Percentiles rank a stretch among this genome's conserved stretches.
Evolutionary conservation across 495 filamentous ascomycete genomes (phyloP).

Genomic region (Podospora fimiseda): DNA sequence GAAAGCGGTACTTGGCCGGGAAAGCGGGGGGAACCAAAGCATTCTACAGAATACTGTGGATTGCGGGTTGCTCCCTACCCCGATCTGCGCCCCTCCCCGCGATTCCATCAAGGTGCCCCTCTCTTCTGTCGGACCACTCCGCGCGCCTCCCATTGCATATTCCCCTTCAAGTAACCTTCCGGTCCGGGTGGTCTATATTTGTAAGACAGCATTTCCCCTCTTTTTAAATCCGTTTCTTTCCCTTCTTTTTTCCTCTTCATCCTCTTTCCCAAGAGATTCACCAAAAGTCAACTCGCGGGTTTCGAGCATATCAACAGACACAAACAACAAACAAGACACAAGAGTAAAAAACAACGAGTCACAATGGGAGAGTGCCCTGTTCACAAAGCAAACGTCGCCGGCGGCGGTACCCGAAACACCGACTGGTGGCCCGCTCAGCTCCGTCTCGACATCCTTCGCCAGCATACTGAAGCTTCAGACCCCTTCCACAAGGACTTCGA

Average conservation of each 20-base stretch:
- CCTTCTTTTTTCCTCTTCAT: neutral
- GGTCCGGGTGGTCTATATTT: too few relatives aligned
- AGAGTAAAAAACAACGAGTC: neutral
- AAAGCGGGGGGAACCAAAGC: neutral
- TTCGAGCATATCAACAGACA: too few relatives aligned
- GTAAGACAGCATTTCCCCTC: neutral
- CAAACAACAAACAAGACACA: neutral
- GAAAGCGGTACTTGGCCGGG: neutral
- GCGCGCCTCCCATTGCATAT: too few relatives aligned
- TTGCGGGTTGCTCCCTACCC: too few relatives aligned
- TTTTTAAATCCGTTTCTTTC: neutral
- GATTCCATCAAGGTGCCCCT: too few relatives aligned
- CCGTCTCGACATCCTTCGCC: conserved; percentile 63
- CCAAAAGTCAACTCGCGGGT: neutral
- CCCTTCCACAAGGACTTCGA: conserved; percentile 56
- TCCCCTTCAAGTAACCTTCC: too few relatives aligned
- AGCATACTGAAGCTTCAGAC: conserved; percentile 56
- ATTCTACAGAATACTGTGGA: too few relatives aligned
- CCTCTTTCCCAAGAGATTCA: neutral
- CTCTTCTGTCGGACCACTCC: too few relatives aligned
- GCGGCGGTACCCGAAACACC: conserved; percentile 53
- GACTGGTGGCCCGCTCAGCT: conserved; percentile 68
- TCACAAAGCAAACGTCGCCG: conserved; percentile 48
- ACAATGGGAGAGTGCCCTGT: conserved; percentile 45
- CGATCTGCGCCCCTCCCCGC: neutral